A percentile compares a stretch with the other conserved stretches of the same genome.
phyloP scores from a whole-genome alignment of 1,284 basidiomycete genomes.

The Ganoderma boninense region DNA sequence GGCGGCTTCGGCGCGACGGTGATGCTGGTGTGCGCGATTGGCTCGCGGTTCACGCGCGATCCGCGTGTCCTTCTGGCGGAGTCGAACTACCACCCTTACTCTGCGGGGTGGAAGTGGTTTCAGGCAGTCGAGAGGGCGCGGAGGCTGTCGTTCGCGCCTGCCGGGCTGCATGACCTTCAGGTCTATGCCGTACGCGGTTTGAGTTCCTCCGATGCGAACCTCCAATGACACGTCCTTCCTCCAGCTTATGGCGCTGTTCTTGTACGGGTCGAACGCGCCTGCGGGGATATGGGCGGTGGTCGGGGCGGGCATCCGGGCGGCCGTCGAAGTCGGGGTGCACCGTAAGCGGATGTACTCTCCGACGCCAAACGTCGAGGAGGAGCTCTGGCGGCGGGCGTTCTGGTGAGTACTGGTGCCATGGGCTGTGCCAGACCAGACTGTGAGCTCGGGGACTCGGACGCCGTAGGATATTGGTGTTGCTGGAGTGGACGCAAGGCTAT shows the following conservation, averaged over 20 bases:
- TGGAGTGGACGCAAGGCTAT: too few relatives aligned
- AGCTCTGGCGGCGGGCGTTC: too few relatives aligned
- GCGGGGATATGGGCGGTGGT: conserved; percentile 53
- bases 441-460: too few relatives aligned
- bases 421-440: too few relatives aligned
- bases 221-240: conserved; percentile 10
- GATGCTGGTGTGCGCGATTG: conserved; percentile 79
- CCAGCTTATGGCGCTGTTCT: conserved; percentile 29
- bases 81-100: conserved; percentile 57
- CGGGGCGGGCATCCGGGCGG: conserved; percentile 58
- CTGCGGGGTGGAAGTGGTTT: conserved; percentile 80
- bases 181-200: conserved; percentile 49
- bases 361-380: conserved; percentile 47
- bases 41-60: conserved; percentile 73
- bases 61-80: conserved; percentile 64
- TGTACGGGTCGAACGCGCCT: conserved; percentile 54
- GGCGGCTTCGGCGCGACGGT: too few relatives aligned
- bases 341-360: conserved; percentile 43
- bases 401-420: conserved; percentile 55
- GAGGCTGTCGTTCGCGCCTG: conserved; percentile 55
- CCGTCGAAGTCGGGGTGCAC: conserved; percentile 54
- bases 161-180: conserved; percentile 46
- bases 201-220: too few relatives aligned
- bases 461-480: too few relatives aligned
- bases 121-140: conserved; percentile 66